Base-by-base conservation (phyloP, 352 stramenopile genomes). In the Globisporangium carolinianum region DNA sequence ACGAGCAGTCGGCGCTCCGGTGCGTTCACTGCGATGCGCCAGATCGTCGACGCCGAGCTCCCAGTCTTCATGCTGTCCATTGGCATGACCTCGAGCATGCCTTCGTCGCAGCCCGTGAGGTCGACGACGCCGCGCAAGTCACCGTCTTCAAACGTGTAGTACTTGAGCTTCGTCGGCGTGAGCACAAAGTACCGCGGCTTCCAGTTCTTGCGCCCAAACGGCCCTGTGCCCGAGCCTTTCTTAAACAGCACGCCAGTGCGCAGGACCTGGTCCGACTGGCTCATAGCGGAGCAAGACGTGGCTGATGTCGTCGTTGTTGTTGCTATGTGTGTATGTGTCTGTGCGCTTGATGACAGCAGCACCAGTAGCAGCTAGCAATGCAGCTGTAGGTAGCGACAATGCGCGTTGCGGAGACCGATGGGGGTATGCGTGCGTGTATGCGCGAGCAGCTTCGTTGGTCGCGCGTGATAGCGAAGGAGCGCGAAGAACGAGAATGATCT, bases 171-270 rank as follows among this genome's bases (percentile, higher is more conserved):
- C 7, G 65, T 56, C 0, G 69, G 60, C 24, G 79, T 91, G 6
- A 93, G 69, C 48, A 87, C 75, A 60, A 91, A 90, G 63, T 85
- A 88, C 49, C 83, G 78, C 48, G 83, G 80, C 61, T 93, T 93
- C 83, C 83, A 93, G 60, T 81, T 85, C 57, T 76, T 76, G 38
- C 77, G 75, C 2, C 83, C 81, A 60, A 93, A 80, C n/a, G 79
- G 71, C 3, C 77, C 75, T 5, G 67, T 62, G 59, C 79, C 79
- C 2, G 72, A 84, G 51, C 83, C 79, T 53, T 89, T 89, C 66
- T 94, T 94, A 68, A 91, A 91, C 38, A 94, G 63, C 61, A 94
- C 79, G 10, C 83, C 83, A 9, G 79, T 87, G 68, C 84, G 79
- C 49, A 88, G 63, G 47, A 87, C 73, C 51, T 79, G 64, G 36